phyloP scores from a whole-genome alignment of 768 basidiomycete species.

The Lactarius trivialis region DNA sequence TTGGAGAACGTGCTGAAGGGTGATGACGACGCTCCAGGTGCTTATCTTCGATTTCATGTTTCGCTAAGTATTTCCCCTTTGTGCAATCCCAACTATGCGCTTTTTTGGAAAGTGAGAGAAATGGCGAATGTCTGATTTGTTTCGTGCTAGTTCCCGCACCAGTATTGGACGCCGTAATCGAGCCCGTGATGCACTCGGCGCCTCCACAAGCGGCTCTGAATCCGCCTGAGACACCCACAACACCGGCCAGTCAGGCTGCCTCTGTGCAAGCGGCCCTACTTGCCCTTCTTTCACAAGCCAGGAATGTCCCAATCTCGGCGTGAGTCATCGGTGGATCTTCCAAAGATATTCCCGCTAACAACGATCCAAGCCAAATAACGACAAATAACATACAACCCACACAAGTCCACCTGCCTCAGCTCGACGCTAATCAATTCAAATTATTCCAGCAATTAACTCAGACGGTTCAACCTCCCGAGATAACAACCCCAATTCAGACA shows the following conservation, averaged over 20 bases:
- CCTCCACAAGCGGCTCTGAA: constrained; percentile 21
- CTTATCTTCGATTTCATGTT: constrained; percentile 64
- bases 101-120: constrained; percentile 49
- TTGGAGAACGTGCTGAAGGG: constrained; percentile 64
- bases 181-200: constrained; percentile 15
- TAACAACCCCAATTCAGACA: background rate
- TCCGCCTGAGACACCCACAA: constrained; percentile 29
- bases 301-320: constrained; percentile 38
- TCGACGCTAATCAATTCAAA: constrained; percentile 56
- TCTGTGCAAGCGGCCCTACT: constrained; percentile 61
- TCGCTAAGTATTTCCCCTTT: constrained; percentile 72
- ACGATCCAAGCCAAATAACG: constrained; percentile 48
- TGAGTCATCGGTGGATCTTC: constrained; percentile 29
- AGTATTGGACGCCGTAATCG: constrained; percentile 21
- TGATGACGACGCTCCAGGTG: constrained; percentile 67
- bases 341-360: background rate
- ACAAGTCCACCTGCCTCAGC: constrained; percentile 29
- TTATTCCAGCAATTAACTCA: constrained; percentile 73
- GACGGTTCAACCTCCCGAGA: constrained; percentile 37
- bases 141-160: constrained; percentile 30
- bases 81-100: constrained; percentile 59
- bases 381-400: constrained; percentile 43
- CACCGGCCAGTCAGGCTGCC: constrained; percentile 19
- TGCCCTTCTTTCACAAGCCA: constrained; percentile 64
- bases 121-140: constrained; percentile 44